phyloP scores from a whole-genome alignment of 1,284 basidiomycete species.

The Trametes hirsuta region DNA sequence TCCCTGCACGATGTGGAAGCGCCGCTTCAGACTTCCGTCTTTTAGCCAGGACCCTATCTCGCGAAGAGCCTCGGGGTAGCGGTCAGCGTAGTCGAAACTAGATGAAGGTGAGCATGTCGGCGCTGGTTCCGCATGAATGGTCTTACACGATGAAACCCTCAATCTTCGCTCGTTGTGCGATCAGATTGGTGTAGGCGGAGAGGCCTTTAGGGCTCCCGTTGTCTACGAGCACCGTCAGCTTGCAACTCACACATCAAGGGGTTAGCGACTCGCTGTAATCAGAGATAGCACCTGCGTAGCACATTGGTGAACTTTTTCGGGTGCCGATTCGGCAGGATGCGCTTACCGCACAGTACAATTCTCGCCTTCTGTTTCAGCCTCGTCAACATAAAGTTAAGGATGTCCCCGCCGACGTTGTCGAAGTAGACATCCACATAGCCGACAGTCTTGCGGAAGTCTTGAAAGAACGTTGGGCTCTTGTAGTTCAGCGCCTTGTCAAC shows the following conservation, averaged over 20 bases:
- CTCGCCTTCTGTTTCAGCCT: slow-evolving; percentile 78
- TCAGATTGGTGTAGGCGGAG: slow-evolving; percentile 65
- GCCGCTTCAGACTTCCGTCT: slow-evolving; percentile 79
- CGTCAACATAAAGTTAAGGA: slow-evolving; percentile 76
- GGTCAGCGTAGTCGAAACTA: slow-evolving; percentile 68
- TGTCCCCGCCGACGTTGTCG: slow-evolving; percentile 88
- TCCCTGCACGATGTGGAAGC: slow-evolving; percentile 80
- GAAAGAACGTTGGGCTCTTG: slow-evolving; percentile 74
- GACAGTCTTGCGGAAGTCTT: slow-evolving; percentile 62
- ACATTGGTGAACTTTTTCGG: neutral
- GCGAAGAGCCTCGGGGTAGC: slow-evolving; percentile 55
- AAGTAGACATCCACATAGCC: slow-evolving; percentile 82
- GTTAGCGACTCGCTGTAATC: slow-evolving; percentile 59
- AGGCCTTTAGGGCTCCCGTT: slow-evolving; percentile 58
- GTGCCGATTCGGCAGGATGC: neutral
- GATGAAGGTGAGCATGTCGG: neutral
- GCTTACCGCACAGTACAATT: slow-evolving; percentile 71
- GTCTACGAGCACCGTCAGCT: slow-evolving; percentile 41
- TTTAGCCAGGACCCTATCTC: slow-evolving; percentile 59
- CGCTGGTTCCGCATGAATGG: neutral
- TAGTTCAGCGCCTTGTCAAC: slow-evolving; percentile 88
- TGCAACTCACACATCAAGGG: neutral
- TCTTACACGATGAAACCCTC: slow-evolving; percentile 84
- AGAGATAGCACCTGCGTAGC: slow-evolving; percentile 71
- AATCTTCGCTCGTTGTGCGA: slow-evolving; percentile 76